Evolutionary conservation across 805 yeast species (phyloP), one percentile per base, ranked within the genome.

Genomic region (Sugiyamaella chiloensis): DNA sequence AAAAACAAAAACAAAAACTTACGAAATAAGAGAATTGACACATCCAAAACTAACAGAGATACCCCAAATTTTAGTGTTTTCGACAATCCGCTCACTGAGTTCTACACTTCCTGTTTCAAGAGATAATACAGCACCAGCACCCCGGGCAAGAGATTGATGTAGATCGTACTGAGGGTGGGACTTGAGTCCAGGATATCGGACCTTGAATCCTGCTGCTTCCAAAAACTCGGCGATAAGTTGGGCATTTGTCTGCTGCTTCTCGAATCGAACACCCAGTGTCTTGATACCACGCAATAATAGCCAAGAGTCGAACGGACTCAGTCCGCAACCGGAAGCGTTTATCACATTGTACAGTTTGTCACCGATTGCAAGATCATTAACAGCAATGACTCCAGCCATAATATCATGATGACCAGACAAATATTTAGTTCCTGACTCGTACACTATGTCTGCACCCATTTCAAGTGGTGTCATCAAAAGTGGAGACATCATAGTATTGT

Each of bases 401-500:
- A 90, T 79, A 65, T 91, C 97, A 66, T 90, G 98, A 65, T 90
- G 98, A 5, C 96, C 96, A 60, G 89, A 85, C 57, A 90, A 72
- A 62, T 87, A 90, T 67, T 90, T 90, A 36, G 98, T 90, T 12
- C 95, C 97, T 9, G 91, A 82, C 64, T 90, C 98, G 65, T 90
- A 91, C 48, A 87, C 96, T 48, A 90, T 86, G 63, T 90, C 97
- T 31, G 82, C 91, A 6, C 93, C 95, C 56, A 85, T 76, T 57
- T 86, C 87, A 55, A 90, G 73, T 3, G 98, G 97, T 20, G 83
- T 75, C 81, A 87, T 81, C 60, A 83, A 74, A 52, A 90, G 67
- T 9, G 97, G 97, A 24, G 96, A 83, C 95, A 90, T 85, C 98
- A 90, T 90, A 50, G 97, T 91, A 73, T 91, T 90, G 69, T 90